Evolutionary conservation across 2,329 filamentous ascomycete species (phyloP), one percentile per base, ranked within the genome.

Genomic region (Chalaropsis thielavioides): DNA sequence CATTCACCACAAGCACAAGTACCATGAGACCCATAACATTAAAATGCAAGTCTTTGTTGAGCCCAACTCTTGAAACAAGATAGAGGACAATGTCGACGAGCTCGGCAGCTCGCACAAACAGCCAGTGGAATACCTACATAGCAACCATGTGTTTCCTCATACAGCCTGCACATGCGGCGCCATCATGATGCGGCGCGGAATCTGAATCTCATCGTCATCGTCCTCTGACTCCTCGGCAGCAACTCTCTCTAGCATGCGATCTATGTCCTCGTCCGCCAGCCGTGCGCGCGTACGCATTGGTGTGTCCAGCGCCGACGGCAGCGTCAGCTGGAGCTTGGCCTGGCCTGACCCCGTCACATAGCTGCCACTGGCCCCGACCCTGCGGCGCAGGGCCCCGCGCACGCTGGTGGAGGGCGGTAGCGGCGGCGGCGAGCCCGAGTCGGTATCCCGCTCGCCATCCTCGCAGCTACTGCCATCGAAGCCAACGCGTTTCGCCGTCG

Each of bases 201-300:
- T 84, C 70, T 84, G 81, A 40, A 78, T 79, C 38, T 84, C 82
- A 17, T 82, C 83, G 56, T 83, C 82, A 19, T 80, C 82, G 64
- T 80, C 77, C 56, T 79, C 79, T n/a, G 74, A 74, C 40, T 73
- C 75, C 27, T 78, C 78, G 1, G 77, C 79, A 1, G 76, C 78
- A 1, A 76, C 80, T 43, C 76, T 76, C 65, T 84, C 81, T 49
- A 84, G 73, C 79, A 84, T 83, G 44, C 77, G 75, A 66, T 84
- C 81, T 65, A 84, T 82, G 46, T 84, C 81, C 51, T 81, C 80
- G 44, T 83, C 81, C 1, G 75, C 75, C 46, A 84, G 69, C 3
- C 73, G 71, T n/a, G 75, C 71, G 69, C 78, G 71, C 66, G 77
- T 71, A 69, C 76, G 74, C 5, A 71, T 7, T 73, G 69, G 22